Base-by-base conservation (phyloP, 371 early-diverging fungal species). In the Mucor mucedo region DNA sequence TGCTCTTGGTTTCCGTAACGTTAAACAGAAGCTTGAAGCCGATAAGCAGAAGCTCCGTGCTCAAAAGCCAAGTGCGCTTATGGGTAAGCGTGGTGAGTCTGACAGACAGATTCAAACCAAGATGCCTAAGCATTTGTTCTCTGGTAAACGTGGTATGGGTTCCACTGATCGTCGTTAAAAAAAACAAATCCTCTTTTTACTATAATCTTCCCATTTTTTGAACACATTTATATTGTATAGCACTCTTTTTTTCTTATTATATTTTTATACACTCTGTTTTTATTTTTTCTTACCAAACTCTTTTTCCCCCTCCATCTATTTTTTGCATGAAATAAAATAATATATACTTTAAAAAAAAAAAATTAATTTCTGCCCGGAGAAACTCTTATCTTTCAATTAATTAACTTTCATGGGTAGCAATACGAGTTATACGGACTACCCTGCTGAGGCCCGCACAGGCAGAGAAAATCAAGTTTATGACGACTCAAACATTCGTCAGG, bases 101-200 rank as follows among this genome's bases (percentile, higher is more conserved):
- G 99, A 99, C 75, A 88, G 98, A 70, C 78, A 74, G 27, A 94
- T 98, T 55, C 74, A 76, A 55, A 87, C 86, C 63, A 95, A 95
- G 86, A 91, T 89, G 92, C 99, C 99, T 58, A 97, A 96, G 86
- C 98, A 99, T 75, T 84, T 99, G 86, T 97, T 96, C 76, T 79
- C 93, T 40, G 95, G 96, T 71, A 98, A 98, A 86, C 85, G 95
- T 61, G 82, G 85, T 55, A 83, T 80, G 60, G 94, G 94, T 62
- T 86, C 88, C 55, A 87, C 85, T 68, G 95, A 95, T 77, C 87
- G 92, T 58, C 90, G 96, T 78, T 95, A 91, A 82, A 39, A 39
- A 30, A 50, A 13, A 50, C 30, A 28, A 9, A 6, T 48, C 28
- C 30, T 29, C 7, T 30, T 50, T 30, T 50, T 50, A 50, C 11